A percentile compares a stretch with the other conserved stretches of the same genome.
phyloP scores from a whole-genome alignment of 2,329 filamentous ascomycete genomes.

The Alternaria sp. region DNA sequence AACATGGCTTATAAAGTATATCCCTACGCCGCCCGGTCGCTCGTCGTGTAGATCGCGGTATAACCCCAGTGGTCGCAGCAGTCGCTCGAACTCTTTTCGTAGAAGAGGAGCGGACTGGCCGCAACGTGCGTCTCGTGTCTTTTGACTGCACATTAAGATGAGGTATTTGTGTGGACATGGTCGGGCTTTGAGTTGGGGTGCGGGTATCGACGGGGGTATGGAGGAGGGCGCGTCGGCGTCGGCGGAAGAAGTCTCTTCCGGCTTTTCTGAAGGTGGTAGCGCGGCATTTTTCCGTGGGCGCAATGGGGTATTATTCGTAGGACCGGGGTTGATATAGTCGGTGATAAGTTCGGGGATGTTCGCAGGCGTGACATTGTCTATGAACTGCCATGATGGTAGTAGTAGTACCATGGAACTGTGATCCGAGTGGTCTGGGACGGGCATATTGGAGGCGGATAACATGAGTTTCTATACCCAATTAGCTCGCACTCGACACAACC shows the following conservation, averaged over 20 bases:
- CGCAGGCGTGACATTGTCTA: constrained; percentile 82
- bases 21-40: constrained; percentile 86
- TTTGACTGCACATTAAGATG: constrained; percentile 92
- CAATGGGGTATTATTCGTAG: constrained; percentile 75
- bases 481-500: background rate
- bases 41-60: constrained; percentile 88
- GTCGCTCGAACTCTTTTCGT: constrained; percentile 86
- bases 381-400: constrained; percentile 80
- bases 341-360: constrained; percentile 74
- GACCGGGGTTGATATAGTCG: constrained; percentile 71
- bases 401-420: constrained; percentile 75
- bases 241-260: constrained; percentile 23
- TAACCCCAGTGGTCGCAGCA: constrained; percentile 82
- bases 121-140: constrained; percentile 92
- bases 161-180: constrained; percentile 83
- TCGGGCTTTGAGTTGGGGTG: constrained; percentile 58
- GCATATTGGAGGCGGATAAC: constrained; percentile 91
- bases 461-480: constrained; percentile 70
- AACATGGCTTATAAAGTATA: constrained; percentile 96
- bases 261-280: constrained; percentile 9
- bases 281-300: constrained; percentile 18
- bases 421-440: constrained; percentile 71
- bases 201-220: constrained; percentile 36
- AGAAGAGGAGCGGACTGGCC: constrained; percentile 91
- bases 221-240: constrained; percentile 19